Evolutionary conservation across 768 basidiomycete species (phyloP).

Genomic region (Basidioascus undulatus): DNA sequence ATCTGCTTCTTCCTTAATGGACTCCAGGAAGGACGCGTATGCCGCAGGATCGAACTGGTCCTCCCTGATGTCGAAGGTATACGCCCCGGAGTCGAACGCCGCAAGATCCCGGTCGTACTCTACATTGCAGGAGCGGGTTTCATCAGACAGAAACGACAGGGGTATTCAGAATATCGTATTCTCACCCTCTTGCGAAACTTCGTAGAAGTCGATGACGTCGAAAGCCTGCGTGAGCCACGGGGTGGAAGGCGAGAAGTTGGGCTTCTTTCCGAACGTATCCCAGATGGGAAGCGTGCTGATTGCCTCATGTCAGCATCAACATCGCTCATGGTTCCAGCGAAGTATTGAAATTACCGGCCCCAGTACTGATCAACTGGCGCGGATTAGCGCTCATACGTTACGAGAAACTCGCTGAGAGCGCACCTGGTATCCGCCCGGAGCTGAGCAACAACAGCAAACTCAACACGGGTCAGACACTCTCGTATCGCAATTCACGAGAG

Average conservation of each 20-base stretch:
- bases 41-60: conserved; percentile 30
- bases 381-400: conserved; percentile 38
- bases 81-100: conserved; percentile 8
- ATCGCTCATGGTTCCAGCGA: neutral
- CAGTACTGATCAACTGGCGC: conserved; percentile 42
- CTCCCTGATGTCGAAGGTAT: conserved; percentile 24
- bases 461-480: too few relatives aligned
- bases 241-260: conserved; percentile 22
- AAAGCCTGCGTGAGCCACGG: conserved; percentile 41
- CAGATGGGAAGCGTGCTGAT: conserved; percentile 36
- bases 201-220: conserved; percentile 36
- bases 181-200: conserved; percentile 26
- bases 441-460: neutral
- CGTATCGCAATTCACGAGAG: too few relatives aligned
- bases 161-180: conserved; percentile 19
- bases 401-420: conserved; percentile 40
- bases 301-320: neutral
- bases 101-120: too few relatives aligned
- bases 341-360: conserved; percentile 11
- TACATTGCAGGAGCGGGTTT: neutral
- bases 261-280: conserved; percentile 37
- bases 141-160: neutral
- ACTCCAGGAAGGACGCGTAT: conserved; percentile 24
- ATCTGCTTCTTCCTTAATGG: conserved; percentile 22
- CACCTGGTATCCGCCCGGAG: conserved; percentile 41